Percentiles rank a stretch among this genome's conserved stretches.
Evolutionary conservation across 2,329 filamentous ascomycete species (phyloP).

Genomic region (Ophiostoma pallidulum): DNA sequence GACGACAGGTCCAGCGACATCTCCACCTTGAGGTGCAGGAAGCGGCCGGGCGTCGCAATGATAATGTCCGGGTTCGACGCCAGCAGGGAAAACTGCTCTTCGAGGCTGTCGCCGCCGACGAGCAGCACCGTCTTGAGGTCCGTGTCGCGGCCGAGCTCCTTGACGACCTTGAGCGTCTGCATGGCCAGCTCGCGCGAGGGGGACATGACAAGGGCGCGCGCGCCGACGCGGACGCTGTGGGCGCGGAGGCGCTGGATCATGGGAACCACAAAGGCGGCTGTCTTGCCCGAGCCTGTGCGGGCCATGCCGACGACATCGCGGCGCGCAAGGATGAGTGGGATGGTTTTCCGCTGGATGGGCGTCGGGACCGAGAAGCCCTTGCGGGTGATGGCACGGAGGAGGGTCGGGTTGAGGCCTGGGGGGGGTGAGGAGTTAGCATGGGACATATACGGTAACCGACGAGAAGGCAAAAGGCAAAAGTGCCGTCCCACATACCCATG

Average conservation of each 20-base stretch:
- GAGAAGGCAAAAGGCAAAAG: too few species aligned
- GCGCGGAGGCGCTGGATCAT: slow-evolving; percentile 92
- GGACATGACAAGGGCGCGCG: slow-evolving; percentile 78
- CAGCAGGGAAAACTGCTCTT: slow-evolving; percentile 92
- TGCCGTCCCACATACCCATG: slow-evolving; percentile 71
- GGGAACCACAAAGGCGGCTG: slow-evolving; percentile 93
- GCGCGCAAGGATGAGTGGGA: slow-evolving; percentile 78
- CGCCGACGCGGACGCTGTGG: slow-evolving; percentile 79
- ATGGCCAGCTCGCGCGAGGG: slow-evolving; percentile 90
- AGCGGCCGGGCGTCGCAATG: slow-evolving; percentile 93
- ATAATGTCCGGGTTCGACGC: slow-evolving; percentile 92
- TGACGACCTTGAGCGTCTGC: slow-evolving; percentile 92
- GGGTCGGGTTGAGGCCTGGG: slow-evolving; percentile 62
- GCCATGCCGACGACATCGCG: slow-evolving; percentile 99
- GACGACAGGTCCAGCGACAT: slow-evolving; percentile 89
- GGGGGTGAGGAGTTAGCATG: background rate
- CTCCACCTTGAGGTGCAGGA: slow-evolving; percentile 92
- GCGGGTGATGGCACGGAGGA: slow-evolving; percentile 82
- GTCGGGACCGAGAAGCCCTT: slow-evolving; percentile 97
- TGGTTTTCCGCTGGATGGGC: slow-evolving; percentile 93
- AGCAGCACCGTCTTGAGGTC: slow-evolving; percentile 84
- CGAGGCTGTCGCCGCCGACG: slow-evolving; percentile 89
- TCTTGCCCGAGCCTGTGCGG: slow-evolving; percentile 96
- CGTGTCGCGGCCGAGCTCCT: slow-evolving; percentile 83
- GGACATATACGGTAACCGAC: background rate